These are phyloP conservation scores for Amesomyces nigricolor DNA, from an alignment of 2,329 filamentous ascomycete genomes.

Conservation along the genomic window DNA sequence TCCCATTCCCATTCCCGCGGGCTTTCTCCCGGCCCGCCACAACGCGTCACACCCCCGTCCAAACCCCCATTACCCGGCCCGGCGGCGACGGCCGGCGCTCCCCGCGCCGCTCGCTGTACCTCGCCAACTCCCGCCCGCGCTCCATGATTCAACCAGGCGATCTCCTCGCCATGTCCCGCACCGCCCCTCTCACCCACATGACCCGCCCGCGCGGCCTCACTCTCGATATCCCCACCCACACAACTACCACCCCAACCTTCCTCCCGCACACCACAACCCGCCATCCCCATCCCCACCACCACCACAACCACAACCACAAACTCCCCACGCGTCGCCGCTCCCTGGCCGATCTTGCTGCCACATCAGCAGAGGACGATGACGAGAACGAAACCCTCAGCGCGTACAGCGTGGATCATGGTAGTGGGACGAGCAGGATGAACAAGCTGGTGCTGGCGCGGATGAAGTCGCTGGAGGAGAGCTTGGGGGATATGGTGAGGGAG, in stretches of 20 bases:
- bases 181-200: conserved; percentile 30
- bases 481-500: conserved; percentile 78
- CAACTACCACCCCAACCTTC: conserved; percentile 25
- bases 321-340: conserved; percentile 43
- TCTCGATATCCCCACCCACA: conserved; percentile 42
- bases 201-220: conserved; percentile 50
- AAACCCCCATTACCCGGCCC: conserved; percentile 32
- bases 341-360: conserved; percentile 67
- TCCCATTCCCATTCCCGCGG: conserved; percentile 26
- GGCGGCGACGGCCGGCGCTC: conserved; percentile 37
- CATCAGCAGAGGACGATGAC: conserved; percentile 54
- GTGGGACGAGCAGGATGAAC: conserved; percentile 55
- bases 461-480: conserved; percentile 88
- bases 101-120: conserved; percentile 41
- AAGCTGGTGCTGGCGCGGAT: conserved; percentile 81
- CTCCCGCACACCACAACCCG: no score
- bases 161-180: conserved; percentile 40
- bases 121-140: conserved; percentile 46
- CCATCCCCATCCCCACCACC: conserved; percentile 24
- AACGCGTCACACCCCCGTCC: conserved; percentile 35
- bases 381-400: not conserved
- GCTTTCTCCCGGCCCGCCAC: conserved; percentile 34
- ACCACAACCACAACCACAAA: conserved; percentile 19
- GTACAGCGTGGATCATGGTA: not conserved
- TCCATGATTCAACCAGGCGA: conserved; percentile 48